phyloP scores from a whole-genome alignment of 73 alveolate species.

The Tetrahymena malaccensis region DNA sequence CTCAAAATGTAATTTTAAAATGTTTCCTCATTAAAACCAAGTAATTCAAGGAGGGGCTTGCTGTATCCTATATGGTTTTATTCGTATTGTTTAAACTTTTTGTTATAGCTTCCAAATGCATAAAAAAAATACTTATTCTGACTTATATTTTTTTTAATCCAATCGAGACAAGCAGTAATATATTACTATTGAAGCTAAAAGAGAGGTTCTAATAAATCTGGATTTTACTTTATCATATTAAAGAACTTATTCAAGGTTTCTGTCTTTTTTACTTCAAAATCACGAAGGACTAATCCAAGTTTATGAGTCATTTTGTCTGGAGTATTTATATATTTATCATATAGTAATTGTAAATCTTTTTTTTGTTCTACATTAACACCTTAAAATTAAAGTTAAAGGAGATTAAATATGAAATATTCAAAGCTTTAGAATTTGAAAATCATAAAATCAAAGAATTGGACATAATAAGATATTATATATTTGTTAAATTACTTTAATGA shows the following conservation, averaged over 20 bases:
- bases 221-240: neutral
- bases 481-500: neutral
- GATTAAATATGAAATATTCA: neutral
- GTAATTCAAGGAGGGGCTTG: neutral
- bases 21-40: neutral
- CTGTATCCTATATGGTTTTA: neutral
- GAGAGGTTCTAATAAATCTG: neutral
- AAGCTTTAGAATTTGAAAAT: too few relatives aligned
- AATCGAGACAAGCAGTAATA: neutral
- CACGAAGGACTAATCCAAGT: neutral
- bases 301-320: neutral
- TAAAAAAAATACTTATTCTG: neutral
- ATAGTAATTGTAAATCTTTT: neutral
- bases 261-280: neutral
- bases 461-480: too few relatives aligned
- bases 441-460: too few relatives aligned
- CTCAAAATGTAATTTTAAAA: neutral
- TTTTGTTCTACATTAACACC: neutral
- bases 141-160: neutral
- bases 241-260: neutral
- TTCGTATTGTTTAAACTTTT: neutral
- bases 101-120: neutral
- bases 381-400: neutral
- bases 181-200: neutral
- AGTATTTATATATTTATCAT: neutral